These are phyloP conservation scores for Fusarium drepaniforme DNA, from an alignment of 2,329 filamentous ascomycete species.

Conservation along the genomic window DNA sequence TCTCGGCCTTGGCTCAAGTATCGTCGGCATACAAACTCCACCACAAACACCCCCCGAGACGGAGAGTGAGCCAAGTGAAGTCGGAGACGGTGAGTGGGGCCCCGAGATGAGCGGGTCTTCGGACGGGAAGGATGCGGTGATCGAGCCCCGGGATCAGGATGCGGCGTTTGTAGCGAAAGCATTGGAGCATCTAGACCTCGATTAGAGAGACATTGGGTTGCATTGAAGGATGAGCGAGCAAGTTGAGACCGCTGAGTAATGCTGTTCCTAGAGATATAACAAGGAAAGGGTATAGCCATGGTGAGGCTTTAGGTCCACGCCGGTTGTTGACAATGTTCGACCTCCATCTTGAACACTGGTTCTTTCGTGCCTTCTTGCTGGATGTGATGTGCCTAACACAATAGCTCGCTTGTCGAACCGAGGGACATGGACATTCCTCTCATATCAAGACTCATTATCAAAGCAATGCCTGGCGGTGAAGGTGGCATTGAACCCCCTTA, in stretches of 20 bases:
- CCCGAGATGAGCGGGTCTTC: slow-evolving; percentile 25
- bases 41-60: slow-evolving; percentile 68
- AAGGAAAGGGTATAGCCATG: background rate
- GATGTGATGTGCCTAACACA: background rate
- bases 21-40: slow-evolving; percentile 62
- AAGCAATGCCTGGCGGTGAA: background rate
- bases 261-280: background rate
- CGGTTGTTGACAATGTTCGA: background rate
- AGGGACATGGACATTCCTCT: background rate
- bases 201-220: slow-evolving; percentile 30
- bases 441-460: background rate
- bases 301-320: background rate
- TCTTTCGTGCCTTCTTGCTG: background rate
- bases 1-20: slow-evolving; percentile 20
- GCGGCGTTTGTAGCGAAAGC: slow-evolving; percentile 36
- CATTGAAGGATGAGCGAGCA: background rate
- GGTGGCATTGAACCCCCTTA: background rate
- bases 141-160: slow-evolving; percentile 28
- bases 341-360: background rate
- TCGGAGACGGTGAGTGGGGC: slow-evolving; percentile 50
- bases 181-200: slow-evolving; percentile 42
- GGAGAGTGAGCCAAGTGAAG: slow-evolving; percentile 64
- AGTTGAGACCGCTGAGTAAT: background rate
- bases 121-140: slow-evolving; percentile 19
- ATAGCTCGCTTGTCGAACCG: background rate